A percentile compares a stretch with the other conserved stretches of the same genome.
phyloP scores from a whole-genome alignment of 2,329 filamentous ascomycete genomes.

The Aspergillus ruber region DNA sequence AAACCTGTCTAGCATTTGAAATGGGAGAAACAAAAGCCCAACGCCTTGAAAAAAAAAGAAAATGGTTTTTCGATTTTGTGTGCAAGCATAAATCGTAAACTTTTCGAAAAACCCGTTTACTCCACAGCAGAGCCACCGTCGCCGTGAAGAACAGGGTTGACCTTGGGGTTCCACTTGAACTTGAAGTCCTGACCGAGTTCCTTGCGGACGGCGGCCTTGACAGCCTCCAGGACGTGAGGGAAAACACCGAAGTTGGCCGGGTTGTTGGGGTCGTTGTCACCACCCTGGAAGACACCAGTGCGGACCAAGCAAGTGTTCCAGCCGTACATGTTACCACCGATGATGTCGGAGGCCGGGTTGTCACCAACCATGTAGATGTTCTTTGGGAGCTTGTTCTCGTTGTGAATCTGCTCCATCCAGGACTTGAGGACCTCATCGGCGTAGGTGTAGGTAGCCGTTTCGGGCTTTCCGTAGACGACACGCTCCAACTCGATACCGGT shows the following conservation, averaged over 20 bases:
- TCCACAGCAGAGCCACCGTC: slow-evolving; percentile 51
- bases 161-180: slow-evolving; percentile 64
- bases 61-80: slow-evolving; percentile 10
- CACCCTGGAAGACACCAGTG: slow-evolving; percentile 72
- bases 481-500: slow-evolving; percentile 66
- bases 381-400: slow-evolving; percentile 60
- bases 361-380: slow-evolving; percentile 74
- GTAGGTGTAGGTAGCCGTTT: slow-evolving; percentile 70
- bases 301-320: slow-evolving; percentile 76
- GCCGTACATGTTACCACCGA: slow-evolving; percentile 72
- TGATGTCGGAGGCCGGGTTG: slow-evolving; percentile 67
- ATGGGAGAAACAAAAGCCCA: slow-evolving; percentile 1
- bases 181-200: slow-evolving; percentile 68
- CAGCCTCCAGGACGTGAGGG: slow-evolving; percentile 64
- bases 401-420: slow-evolving; percentile 72
- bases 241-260: slow-evolving; percentile 73
- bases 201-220: slow-evolving; percentile 61
- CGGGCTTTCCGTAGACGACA: slow-evolving; percentile 70
- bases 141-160: slow-evolving; percentile 60
- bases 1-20: slow-evolving; percentile 1
- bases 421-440: slow-evolving; percentile 65
- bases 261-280: slow-evolving; percentile 68
- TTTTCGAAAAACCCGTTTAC: slow-evolving; percentile 30
- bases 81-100: slow-evolving; percentile 7
- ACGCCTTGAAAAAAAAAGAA: slow-evolving; percentile 7